These are phyloP conservation scores for Cyclaneusma minus DNA, from an alignment of 2,329 filamentous ascomycete genomes.

Conservation along the genomic window DNA sequence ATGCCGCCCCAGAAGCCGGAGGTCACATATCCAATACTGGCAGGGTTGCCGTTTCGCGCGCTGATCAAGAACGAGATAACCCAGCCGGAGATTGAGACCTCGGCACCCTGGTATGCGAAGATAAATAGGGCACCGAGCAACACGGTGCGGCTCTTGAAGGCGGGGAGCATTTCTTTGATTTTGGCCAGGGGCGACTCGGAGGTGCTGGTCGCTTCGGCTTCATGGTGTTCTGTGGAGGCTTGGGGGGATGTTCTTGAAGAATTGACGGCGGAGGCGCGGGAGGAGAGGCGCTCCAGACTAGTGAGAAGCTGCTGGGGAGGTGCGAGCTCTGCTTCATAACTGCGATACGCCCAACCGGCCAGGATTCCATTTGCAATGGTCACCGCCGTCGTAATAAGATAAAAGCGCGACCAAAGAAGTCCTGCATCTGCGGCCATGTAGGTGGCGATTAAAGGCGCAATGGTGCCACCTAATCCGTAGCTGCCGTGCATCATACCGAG, in stretches of 20 bases:
- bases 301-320: constrained; percentile 24
- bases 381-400: constrained; percentile 47
- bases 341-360: constrained; percentile 51
- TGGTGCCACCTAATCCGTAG: constrained; percentile 48
- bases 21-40: constrained; percentile 65
- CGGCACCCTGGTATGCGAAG: constrained; percentile 73
- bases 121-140: constrained; percentile 67
- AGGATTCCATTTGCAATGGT: constrained; percentile 39
- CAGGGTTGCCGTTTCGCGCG: constrained; percentile 52
- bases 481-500: constrained; percentile 51
- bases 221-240: constrained; percentile 4
- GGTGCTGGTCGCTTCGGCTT: constrained; percentile 7
- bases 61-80: constrained; percentile 73
- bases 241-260: constrained; percentile 2
- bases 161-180: constrained; percentile 23
- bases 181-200: constrained; percentile 16
- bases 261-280: constrained; percentile 1
- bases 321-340: constrained; percentile 46
- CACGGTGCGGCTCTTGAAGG: constrained; percentile 36
- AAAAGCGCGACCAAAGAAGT: constrained; percentile 56
- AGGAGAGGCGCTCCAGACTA: constrained; percentile 26
- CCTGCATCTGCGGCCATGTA: constrained; percentile 45
- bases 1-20: constrained; percentile 60
- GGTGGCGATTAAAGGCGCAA: constrained; percentile 62
- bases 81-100: constrained; percentile 76